Evolutionary conservation across 2,329 filamentous ascomycete species (phyloP).

Genomic region (Phaeomoniella chlamydospora): DNA sequence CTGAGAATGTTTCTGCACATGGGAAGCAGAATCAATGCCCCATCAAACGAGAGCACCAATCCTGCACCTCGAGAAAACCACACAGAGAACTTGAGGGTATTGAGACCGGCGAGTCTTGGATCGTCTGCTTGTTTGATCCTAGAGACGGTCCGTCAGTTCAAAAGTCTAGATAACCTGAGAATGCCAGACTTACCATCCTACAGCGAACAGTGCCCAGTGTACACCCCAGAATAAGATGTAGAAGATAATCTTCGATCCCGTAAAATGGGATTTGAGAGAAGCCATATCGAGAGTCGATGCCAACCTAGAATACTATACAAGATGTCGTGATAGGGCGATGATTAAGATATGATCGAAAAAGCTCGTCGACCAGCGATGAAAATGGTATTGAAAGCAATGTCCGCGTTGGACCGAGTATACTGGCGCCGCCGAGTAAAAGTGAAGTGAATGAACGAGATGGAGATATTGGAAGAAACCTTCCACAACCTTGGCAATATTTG

Average conservation of each 20-base stretch:
- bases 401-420: slow-evolving; percentile 1
- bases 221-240: slow-evolving; percentile 68
- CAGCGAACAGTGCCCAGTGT: slow-evolving; percentile 65
- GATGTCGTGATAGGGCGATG: not conserved
- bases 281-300: slow-evolving; percentile 29
- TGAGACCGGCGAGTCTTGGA: slow-evolving; percentile 56
- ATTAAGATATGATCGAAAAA: slow-evolving; percentile 1
- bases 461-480: not conserved
- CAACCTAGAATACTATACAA: slow-evolving; percentile 2
- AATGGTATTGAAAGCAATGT: slow-evolving; percentile 1
- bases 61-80: slow-evolving; percentile 94
- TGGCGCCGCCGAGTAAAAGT: not conserved
- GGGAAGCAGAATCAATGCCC: slow-evolving; percentile 75
- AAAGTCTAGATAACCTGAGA: not conserved
- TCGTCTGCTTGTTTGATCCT: slow-evolving; percentile 71
- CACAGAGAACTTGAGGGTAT: slow-evolving; percentile 72
- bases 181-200: slow-evolving; percentile 61
- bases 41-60: slow-evolving; percentile 70
- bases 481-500: too few relatives aligned
- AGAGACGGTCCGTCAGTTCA: slow-evolving; percentile 13
- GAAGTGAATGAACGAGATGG: slow-evolving; percentile 1
- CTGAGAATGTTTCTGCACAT: slow-evolving; percentile 88
- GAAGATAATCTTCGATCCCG: slow-evolving; percentile 58
- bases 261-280: slow-evolving; percentile 41
- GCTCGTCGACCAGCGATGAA: slow-evolving; percentile 11